phyloP scores from a whole-genome alignment of 2,329 filamentous ascomycete species.

The Botrytis aclada region DNA sequence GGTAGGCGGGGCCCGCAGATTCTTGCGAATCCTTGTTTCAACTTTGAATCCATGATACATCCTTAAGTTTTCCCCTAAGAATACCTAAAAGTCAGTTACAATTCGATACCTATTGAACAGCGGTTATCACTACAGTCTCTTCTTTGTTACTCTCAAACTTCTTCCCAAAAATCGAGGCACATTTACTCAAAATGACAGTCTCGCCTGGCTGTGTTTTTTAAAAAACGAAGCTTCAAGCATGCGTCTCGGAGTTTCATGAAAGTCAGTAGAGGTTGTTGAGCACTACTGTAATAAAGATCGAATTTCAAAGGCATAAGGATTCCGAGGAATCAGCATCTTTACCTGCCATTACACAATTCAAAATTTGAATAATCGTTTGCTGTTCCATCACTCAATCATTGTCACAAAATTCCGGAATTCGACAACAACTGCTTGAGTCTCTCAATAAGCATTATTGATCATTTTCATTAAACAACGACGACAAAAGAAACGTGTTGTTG shows the following conservation, averaged over 20 bases:
- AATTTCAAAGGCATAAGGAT: rapidly evolving
- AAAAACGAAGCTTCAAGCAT: neutral
- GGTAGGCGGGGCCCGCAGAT: neutral
- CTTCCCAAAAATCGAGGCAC: neutral
- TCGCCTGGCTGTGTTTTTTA: neutral
- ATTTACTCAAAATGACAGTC: neutral
- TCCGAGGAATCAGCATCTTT: neutral
- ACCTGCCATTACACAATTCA: neutral
- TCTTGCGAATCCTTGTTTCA: neutral
- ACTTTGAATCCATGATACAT: rapidly evolving
- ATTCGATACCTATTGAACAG: neutral
- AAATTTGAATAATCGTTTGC: neutral
- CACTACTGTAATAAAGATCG: neutral
- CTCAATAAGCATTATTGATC: neutral
- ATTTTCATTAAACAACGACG: neutral
- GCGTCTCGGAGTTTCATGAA: neutral
- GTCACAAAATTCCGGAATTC: neutral
- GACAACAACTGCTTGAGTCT: neutral
- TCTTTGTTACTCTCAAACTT: neutral
- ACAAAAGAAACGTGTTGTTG: neutral
- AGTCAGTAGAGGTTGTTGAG: neutral
- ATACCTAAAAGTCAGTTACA: neutral
- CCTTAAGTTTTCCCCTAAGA: neutral
- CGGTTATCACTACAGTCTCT: neutral
- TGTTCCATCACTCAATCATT: neutral